Evolutionary conservation across 768 basidiomycete genomes (phyloP).

Genomic region (Tulasnella sp.): DNA sequence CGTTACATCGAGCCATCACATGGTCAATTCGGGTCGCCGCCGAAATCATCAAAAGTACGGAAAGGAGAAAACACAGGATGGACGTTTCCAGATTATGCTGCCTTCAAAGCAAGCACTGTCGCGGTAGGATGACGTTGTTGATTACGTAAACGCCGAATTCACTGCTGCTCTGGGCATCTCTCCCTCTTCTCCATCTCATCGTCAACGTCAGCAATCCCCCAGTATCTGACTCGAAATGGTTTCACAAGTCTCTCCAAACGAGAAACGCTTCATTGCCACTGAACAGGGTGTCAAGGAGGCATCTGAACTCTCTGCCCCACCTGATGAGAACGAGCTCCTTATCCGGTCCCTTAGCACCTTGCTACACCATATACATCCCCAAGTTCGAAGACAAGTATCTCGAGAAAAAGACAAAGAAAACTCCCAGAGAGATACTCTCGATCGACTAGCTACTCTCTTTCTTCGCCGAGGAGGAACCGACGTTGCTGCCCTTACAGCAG

Average conservation of each 20-base stretch:
- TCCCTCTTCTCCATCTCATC: neutral
- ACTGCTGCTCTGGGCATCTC: no score
- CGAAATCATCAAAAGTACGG: no score
- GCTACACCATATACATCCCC: neutral
- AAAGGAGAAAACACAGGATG: no score
- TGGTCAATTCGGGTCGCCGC: no score
- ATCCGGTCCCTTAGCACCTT: neutral
- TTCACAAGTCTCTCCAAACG: neutral
- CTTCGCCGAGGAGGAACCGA: neutral
- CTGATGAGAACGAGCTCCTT: neutral
- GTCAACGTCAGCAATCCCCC: neutral
- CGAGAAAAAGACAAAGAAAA: neutral
- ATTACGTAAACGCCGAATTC: no score
- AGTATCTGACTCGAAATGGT: neutral
- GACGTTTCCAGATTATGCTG: no score
- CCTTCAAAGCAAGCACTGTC: no score
- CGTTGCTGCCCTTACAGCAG: neutral
- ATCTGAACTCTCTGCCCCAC: neutral
- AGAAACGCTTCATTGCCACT: neutral
- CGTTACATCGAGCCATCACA: no score
- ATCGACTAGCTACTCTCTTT: neutral
- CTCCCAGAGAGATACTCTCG: neutral
- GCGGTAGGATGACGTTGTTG: no score
- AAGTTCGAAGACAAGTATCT: neutral
- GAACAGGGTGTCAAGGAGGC: neutral